Percentiles rank a stretch among this genome's conserved stretches.
Evolutionary conservation across 208 protist species (phyloP).

Genomic region (Trypanosoma melophagium): DNA sequence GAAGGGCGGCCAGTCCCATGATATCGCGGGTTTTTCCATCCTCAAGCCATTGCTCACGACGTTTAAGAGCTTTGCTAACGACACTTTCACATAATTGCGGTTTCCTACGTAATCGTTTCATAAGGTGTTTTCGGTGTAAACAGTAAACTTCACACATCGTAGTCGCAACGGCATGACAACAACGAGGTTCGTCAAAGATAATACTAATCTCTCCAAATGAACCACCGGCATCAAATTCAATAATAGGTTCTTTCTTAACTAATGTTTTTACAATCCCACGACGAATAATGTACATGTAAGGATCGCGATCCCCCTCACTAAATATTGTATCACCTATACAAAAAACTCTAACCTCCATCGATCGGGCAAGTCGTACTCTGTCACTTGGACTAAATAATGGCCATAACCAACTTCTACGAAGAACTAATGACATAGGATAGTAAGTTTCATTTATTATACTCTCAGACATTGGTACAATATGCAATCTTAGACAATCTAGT

Average conservation of each 20-base stretch:
- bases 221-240: constrained; percentile 59
- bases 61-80: constrained; percentile 44
- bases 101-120: constrained; percentile 65
- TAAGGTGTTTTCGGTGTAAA: constrained; percentile 42
- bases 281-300: constrained; percentile 83
- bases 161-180: constrained; percentile 61
- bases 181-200: constrained; percentile 78
- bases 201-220: constrained; percentile 82
- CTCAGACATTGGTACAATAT: constrained; percentile 52
- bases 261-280: constrained; percentile 63
- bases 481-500: constrained; percentile 48
- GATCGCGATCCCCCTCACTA: constrained; percentile 60
- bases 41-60: constrained; percentile 68
- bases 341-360: constrained; percentile 71
- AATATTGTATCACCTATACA: constrained; percentile 74
- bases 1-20: constrained; percentile 66
- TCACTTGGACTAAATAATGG: constrained; percentile 66
- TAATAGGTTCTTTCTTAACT: constrained; percentile 66
- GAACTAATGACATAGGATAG: constrained; percentile 69
- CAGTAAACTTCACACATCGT: constrained; percentile 83
- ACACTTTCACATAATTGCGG: constrained; percentile 45
- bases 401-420: constrained; percentile 88
- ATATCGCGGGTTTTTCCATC: constrained; percentile 58
- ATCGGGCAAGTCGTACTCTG: constrained; percentile 68
- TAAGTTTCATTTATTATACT: constrained; percentile 66